A percentile compares a stretch with the other conserved stretches of the same genome.
phyloP scores from a whole-genome alignment of 1,284 basidiomycete genomes.

The Schizopora paradoxa region DNA sequence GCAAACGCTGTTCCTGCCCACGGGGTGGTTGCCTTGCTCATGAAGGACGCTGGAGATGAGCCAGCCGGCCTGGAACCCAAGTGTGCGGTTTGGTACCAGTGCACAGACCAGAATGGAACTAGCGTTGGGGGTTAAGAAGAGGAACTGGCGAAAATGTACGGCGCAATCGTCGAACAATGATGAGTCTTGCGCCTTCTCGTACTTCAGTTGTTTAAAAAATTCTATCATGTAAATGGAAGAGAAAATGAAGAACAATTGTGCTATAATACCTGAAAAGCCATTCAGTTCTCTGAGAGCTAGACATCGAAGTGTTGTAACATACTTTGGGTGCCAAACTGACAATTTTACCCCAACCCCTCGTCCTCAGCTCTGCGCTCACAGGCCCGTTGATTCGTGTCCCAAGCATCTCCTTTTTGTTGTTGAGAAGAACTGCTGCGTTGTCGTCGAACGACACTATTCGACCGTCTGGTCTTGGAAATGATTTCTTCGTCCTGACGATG shows the following conservation, averaged over 20 bases:
- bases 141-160: no score
- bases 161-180: no score
- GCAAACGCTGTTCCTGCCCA: conserved; percentile 53
- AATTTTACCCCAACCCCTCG: conserved; percentile 95
- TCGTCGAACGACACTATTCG: conserved; percentile 91
- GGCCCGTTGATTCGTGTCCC: conserved; percentile 94
- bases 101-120: conserved; percentile 23
- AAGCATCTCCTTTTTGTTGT: conserved; percentile 96
- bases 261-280: no score
- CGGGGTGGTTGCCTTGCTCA: conserved; percentile 61
- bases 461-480: conserved; percentile 82
- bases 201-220: no score
- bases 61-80: conserved; percentile 39
- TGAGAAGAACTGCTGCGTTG: conserved; percentile 93
- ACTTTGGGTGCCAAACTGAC: conserved; percentile 91
- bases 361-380: conserved; percentile 85
- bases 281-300: no score
- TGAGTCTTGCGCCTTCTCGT: no score
- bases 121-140: conserved; percentile 9
- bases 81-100: conserved; percentile 24
- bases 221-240: no score
- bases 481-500: conserved; percentile 87
- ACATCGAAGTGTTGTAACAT: no score
- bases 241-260: no score
- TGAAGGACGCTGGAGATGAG: conserved; percentile 62